Percentiles rank a stretch among this genome's conserved stretches.
These are phyloP conservation scores for Globisporangium solare DNA, from an alignment of 352 stramenopile genomes.

Conservation along the genomic window DNA sequence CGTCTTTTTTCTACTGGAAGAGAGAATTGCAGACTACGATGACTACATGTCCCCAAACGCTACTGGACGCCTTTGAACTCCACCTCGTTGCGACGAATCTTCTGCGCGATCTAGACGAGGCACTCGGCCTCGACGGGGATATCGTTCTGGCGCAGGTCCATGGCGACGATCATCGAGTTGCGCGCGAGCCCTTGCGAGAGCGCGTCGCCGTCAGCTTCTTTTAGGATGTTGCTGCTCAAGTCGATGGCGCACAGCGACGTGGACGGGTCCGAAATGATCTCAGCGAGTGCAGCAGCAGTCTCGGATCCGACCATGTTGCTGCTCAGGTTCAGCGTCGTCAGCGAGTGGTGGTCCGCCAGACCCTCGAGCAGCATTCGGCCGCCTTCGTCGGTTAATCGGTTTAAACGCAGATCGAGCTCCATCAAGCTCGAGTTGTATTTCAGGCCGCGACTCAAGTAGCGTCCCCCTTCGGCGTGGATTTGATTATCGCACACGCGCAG, in stretches of 20 bases:
- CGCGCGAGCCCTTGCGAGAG: slow-evolving; percentile 58
- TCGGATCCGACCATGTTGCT: slow-evolving; percentile 79
- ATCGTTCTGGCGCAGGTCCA: slow-evolving; percentile 82
- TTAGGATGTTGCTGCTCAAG: slow-evolving; percentile 78
- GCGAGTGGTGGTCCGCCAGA: slow-evolving; percentile 51
- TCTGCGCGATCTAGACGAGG: slow-evolving; percentile 64
- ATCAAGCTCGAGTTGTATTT: slow-evolving; percentile 87
- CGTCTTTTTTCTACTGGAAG: slow-evolving; percentile 5
- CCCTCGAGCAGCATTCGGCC: slow-evolving; percentile 87
- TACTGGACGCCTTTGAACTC: slow-evolving; percentile 29
- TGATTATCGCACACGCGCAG: slow-evolving; percentile 92
- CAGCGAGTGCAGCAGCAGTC: slow-evolving; percentile 56
- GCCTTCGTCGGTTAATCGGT: slow-evolving; percentile 90
- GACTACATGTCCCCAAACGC: not conserved
- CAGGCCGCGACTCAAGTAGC: slow-evolving; percentile 89
- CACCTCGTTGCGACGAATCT: slow-evolving; percentile 70
- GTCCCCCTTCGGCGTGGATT: slow-evolving; percentile 89
- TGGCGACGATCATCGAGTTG: slow-evolving; percentile 51
- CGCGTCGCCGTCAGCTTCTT: slow-evolving; percentile 47
- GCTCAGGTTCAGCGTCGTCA: slow-evolving; percentile 82
- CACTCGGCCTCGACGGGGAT: slow-evolving; percentile 55
- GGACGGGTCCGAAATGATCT: slow-evolving; percentile 66
- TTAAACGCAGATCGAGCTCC: slow-evolving; percentile 89
- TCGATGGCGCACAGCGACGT: slow-evolving; percentile 69
- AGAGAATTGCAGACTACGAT: not conserved